Evolutionary conservation across 768 basidiomycete genomes (phyloP).

Genomic region (Trametes meyenii): DNA sequence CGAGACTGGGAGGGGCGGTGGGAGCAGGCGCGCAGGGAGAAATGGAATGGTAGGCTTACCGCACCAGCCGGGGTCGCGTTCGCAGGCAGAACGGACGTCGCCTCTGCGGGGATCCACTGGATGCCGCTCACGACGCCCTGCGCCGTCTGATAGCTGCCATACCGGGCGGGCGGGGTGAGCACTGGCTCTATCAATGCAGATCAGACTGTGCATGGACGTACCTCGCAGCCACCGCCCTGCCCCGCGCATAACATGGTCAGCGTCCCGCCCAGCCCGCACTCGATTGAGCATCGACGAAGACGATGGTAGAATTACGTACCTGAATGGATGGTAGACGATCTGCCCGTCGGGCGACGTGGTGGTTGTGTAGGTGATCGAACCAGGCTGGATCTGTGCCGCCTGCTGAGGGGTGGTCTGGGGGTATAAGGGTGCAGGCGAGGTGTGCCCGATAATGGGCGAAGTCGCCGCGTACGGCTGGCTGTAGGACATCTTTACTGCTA

Average conservation of each 20-base stretch:
- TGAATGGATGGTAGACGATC: slow-evolving; percentile 72
- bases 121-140: slow-evolving; percentile 68
- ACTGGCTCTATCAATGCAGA: background rate
- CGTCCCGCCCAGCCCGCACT: background rate
- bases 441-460: slow-evolving; percentile 9
- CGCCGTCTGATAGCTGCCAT: slow-evolving; percentile 69
- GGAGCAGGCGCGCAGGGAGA: no score
- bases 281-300: slow-evolving; percentile 5
- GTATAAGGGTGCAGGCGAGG: slow-evolving; percentile 24
- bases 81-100: slow-evolving; percentile 58
- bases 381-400: slow-evolving; percentile 56
- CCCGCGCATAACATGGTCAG: slow-evolving; percentile 27
- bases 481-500: background rate
- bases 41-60: slow-evolving; percentile 39
- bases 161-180: background rate
- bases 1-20: no score
- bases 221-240: slow-evolving; percentile 77
- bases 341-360: slow-evolving; percentile 63
- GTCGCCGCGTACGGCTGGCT: slow-evolving; percentile 2
- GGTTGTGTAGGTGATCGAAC: slow-evolving; percentile 76
- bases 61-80: slow-evolving; percentile 62
- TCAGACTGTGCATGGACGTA: no score
- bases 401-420: slow-evolving; percentile 23
- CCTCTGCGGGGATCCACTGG: slow-evolving; percentile 70
- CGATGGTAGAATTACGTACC: slow-evolving; percentile 43